These are phyloP conservation scores for Ephemerocybe angulata DNA, from an alignment of 768 basidiomycete genomes.

Conservation along the genomic window DNA sequence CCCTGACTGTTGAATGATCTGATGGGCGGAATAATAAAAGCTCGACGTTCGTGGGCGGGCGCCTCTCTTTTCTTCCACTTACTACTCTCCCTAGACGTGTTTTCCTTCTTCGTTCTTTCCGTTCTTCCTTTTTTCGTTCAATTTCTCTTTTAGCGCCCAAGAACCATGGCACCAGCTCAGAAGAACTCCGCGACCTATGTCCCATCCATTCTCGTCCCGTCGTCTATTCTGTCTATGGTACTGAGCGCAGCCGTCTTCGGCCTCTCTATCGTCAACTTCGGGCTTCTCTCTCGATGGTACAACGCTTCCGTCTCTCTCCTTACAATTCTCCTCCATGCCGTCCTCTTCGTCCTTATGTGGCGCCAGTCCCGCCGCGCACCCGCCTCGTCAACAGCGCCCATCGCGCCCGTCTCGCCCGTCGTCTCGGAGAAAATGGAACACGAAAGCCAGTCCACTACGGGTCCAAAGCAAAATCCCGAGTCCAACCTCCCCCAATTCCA, in stretches of 20 bases:
- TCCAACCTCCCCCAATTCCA: conserved; percentile 1
- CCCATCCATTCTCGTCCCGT: not conserved
- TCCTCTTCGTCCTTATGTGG: conserved; percentile 12
- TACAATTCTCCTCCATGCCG: conserved; percentile 19
- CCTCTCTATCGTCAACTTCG: conserved; percentile 25
- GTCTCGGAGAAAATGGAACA: not conserved
- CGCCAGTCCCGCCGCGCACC: not conserved
- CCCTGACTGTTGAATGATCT: too few relatives aligned
- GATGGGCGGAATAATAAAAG: too few relatives aligned
- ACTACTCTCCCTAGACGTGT: too few relatives aligned
- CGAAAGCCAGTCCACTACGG: not conserved
- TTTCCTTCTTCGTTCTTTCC: too few relatives aligned
- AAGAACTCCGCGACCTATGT: not conserved
- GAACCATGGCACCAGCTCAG: not conserved
- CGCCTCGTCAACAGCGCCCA: not conserved
- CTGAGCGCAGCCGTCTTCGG: conserved; percentile 7
- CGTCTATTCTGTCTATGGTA: not conserved
- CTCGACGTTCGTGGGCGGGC: too few relatives aligned
- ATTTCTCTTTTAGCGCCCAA: not conserved
- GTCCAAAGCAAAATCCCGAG: too few relatives aligned
- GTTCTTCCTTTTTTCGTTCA: not conserved
- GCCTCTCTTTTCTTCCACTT: too few relatives aligned
- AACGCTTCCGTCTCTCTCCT: conserved; percentile 19
- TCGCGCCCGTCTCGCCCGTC: conserved; percentile 2
- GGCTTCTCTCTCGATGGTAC: conserved; percentile 25